Base-by-base conservation (phyloP, 768 basidiomycete species). In the Russula brevipes region DNA sequence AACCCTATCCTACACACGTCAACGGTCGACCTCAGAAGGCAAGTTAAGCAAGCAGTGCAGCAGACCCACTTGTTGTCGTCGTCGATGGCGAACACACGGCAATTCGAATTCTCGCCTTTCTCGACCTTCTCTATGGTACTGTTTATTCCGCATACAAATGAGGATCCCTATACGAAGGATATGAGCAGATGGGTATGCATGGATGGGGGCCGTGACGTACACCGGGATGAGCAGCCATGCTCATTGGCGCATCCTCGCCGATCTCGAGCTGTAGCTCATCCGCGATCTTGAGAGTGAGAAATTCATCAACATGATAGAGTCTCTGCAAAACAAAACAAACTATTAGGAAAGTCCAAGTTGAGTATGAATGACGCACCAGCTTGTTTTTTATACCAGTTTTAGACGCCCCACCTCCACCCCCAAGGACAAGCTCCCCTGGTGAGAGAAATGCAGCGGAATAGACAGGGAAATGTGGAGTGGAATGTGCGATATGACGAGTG, bases 161-260 rank as follows among this genome's bases (percentile, higher is more conserved):
- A 63, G 4, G 44, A 65, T 77, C 76, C 72, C 80, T 77, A 54
- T 72, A 76, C 81, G 83, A 46, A 42, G 56, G 46, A 30, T 59
- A 56, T 57, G 42, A 30, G 52, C n/a, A 35, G 4, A 42, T 53
- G 8, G 58, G 41, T 45, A 24, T 14, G 24, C 39, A 57, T 35
- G 38, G 35, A 63, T 54, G 57, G 10, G 45, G 36, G 46, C 54
- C 24, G 24, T 62, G 30, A 65, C 75, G 64, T 73, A 89, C 91
- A 75, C 84, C 73, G 9, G 78, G 73, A 71, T 88, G 76, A 12
- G 84, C 81, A 17, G 88, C 86, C 80, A 98, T 87, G 72, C 94
- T 96, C 92, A 94, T 98, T n/a, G 97, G 95, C 5, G 89, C 90
- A 74, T 98, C 97, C 72, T 95, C 95, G 41, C 85, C 88, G 36